Evolutionary conservation across 2,329 filamentous ascomycete genomes (phyloP).

Genomic region (Pseudogymnoascus sp.): DNA sequence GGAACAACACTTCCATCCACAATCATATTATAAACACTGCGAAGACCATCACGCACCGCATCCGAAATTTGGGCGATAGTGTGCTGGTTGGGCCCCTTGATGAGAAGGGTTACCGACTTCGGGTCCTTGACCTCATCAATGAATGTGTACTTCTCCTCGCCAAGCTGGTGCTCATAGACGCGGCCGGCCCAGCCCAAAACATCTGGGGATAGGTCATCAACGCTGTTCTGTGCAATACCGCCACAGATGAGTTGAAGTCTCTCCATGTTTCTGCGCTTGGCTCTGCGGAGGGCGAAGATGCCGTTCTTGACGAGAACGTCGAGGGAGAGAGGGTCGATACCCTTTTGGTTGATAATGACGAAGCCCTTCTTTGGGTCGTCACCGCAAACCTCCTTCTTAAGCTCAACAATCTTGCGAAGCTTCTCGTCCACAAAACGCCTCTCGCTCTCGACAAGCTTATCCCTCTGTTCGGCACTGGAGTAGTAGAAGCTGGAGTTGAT

Average conservation of each 20-base stretch:
- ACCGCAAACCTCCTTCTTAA: slow-evolving; percentile 97
- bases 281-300: slow-evolving; percentile 85
- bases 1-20: slow-evolving; percentile 96
- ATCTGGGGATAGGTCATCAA: slow-evolving; percentile 82
- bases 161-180: slow-evolving; percentile 94
- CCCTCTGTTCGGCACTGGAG: slow-evolving; percentile 89
- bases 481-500: slow-evolving; percentile 99
- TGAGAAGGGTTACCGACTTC: slow-evolving; percentile 93
- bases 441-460: slow-evolving; percentile 97
- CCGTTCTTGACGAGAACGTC: slow-evolving; percentile 97
- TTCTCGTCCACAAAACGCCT: slow-evolving; percentile 93
- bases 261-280: slow-evolving; percentile 99
- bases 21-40: slow-evolving; percentile 99
- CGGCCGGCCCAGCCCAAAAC: slow-evolving; percentile 91
- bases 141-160: slow-evolving; percentile 99
- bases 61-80: slow-evolving; percentile 96
- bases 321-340: slow-evolving; percentile 90
- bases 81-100: slow-evolving; percentile 96
- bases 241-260: slow-evolving; percentile 90
- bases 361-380: slow-evolving; percentile 91
- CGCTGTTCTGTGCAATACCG: slow-evolving; percentile 86
- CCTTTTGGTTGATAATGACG: slow-evolving; percentile 98
- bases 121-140: slow-evolving; percentile 97
- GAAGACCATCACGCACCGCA: slow-evolving; percentile 86
- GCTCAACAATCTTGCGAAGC: slow-evolving; percentile 90